These are phyloP conservation scores for Polytrichum commune DNA, from an alignment of 225 moss, liverwort and hornwort genomes.

Conservation along the genomic window DNA sequence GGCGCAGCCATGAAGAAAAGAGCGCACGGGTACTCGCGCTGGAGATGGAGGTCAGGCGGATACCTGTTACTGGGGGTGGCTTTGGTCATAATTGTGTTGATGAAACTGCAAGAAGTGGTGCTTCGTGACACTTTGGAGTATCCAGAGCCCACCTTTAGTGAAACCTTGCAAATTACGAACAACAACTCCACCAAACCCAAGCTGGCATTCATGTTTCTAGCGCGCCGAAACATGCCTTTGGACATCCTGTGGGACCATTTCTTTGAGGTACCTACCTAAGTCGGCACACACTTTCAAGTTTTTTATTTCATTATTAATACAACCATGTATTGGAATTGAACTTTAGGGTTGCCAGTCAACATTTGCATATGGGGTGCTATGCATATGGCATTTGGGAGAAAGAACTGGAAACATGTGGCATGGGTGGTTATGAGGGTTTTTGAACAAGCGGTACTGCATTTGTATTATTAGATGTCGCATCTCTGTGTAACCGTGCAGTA, in stretches of 20 bases:
- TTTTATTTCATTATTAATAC: background rate
- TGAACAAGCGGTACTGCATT: background rate
- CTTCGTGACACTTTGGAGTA: conserved; percentile 24
- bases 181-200: conserved; percentile 54
- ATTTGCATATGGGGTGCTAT: background rate
- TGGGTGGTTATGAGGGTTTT: background rate
- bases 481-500: background rate
- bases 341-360: background rate
- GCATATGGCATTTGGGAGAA: background rate
- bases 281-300: background rate
- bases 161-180: conserved; percentile 16
- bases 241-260: conserved; percentile 85
- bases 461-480: background rate
- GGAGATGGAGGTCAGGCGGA: conserved; percentile 66
- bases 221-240: conserved; percentile 70
- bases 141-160: conserved; percentile 18
- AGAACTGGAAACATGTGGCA: background rate
- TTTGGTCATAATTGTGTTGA: conserved; percentile 41
- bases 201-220: conserved; percentile 83
- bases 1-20: conserved; percentile 69
- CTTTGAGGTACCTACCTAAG: conserved; percentile 45
- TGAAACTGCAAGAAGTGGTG: conserved; percentile 45
- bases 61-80: conserved; percentile 32
- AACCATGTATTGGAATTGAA: background rate
- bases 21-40: conserved; percentile 31